phyloP scores from a whole-genome alignment of 176 grass and related monocot species.

The Phoenix dactylifera region DNA sequence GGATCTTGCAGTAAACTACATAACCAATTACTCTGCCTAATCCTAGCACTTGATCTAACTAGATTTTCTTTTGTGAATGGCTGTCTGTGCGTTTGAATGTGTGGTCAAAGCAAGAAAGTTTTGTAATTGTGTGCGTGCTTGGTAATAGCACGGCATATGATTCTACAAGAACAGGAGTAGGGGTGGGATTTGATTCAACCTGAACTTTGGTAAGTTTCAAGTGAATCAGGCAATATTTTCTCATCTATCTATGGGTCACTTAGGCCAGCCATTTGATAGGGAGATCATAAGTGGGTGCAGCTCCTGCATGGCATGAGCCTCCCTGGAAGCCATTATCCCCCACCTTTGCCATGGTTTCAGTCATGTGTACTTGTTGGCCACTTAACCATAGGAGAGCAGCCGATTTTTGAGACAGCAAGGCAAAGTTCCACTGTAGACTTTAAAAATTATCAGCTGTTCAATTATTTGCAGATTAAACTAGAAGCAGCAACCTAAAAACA shows the following conservation, averaged over 20 bases:
- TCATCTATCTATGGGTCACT: neutral
- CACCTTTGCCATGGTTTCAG: neutral
- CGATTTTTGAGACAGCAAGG: neutral
- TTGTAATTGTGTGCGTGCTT: no score
- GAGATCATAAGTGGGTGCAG: neutral
- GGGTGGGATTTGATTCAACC: no score
- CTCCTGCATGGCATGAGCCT: neutral
- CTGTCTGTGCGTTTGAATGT: no score
- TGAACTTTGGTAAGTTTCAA: no score
- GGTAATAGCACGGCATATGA: no score
- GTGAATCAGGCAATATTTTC: no score
- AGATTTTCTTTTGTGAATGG: no score
- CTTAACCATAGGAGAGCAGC: neutral
- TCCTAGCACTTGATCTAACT: no score
- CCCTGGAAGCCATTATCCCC: neutral
- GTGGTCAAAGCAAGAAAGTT: no score
- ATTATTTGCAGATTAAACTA: constrained; percentile 3
- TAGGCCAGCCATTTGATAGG: neutral
- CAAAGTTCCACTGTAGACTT: neutral
- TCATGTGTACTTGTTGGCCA: constrained; percentile 6
- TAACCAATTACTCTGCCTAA: no score
- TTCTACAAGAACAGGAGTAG: no score
- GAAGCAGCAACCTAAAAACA: neutral
- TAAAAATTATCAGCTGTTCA: neutral
- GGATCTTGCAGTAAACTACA: no score